Conservation (phyloP, 2,329 filamentous ascomycete genomes). For the Aspergillus spinulosporus region DNA sequence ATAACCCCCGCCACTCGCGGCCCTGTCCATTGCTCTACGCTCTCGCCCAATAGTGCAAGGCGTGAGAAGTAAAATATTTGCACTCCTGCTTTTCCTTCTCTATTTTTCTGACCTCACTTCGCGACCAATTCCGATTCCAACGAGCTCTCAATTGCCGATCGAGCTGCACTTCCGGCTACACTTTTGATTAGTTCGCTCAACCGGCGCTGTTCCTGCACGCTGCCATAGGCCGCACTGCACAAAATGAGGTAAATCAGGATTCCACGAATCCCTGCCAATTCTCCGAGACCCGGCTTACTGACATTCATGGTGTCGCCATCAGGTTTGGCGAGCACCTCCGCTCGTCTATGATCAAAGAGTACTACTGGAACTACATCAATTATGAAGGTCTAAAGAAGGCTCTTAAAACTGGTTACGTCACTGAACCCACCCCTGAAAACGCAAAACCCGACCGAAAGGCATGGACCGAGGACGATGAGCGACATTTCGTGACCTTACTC, state of each 20-base stretch:
- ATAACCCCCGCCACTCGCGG: slow-evolving; percentile 6
- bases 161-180: background rate
- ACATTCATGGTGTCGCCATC: slow-evolving; percentile 7
- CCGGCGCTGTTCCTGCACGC: slow-evolving; percentile 1
- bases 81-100: background rate
- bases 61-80: background rate
- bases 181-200: slow-evolving; percentile 2
- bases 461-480: slow-evolving; percentile 93
- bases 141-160: slow-evolving; percentile 4
- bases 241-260: slow-evolving; percentile 24
- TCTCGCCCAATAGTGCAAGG: background rate
- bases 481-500: slow-evolving; percentile 79
- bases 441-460: slow-evolving; percentile 56
- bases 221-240: background rate
- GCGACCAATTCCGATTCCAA: background rate
- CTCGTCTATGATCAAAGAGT: slow-evolving; percentile 93
- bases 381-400: slow-evolving; percentile 91
- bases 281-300: slow-evolving; percentile 13
- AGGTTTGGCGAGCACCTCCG: slow-evolving; percentile 96
- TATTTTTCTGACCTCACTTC: background rate
- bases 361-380: slow-evolving; percentile 97
- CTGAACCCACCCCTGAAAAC: slow-evolving; percentile 48
- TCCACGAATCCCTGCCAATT: background rate
- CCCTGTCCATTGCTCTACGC: background rate
- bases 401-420: slow-evolving; percentile 71